Base-by-base conservation (phyloP, 495 filamentous ascomycete genomes). In the Poronia punctata region DNA sequence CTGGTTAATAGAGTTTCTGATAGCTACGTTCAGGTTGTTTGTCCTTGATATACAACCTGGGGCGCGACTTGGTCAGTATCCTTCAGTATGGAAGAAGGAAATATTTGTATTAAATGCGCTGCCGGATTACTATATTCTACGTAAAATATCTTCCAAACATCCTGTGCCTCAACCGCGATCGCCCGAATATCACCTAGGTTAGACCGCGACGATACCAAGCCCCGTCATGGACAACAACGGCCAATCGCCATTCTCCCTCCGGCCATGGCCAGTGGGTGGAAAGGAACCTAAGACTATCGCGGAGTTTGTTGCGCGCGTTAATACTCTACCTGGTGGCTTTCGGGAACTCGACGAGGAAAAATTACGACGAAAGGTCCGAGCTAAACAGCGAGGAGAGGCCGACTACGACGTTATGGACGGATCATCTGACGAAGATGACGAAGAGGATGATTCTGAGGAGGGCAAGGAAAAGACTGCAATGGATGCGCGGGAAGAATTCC, bases 291-390 rank as follows among this genome's bases (percentile, higher is more conserved):
- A 79, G 40, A 73, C 67, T 9, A 64, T 93, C 9, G 68, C 75
- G n/a, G 74, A 80, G 26, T 76, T 88, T 35, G 86, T 92, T 40
- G 60, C 70, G 32, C 80, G 86, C 39, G 82, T 90, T 61, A 86
- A 84, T 55, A 61, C 68, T 25, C 74, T 89, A 48, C 79, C 77
- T 42, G 87, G 84, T 18, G 77, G 79, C 6, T 89, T 94, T 46
- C 78, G 82, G 23, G 71, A 75, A 37, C 61, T 88, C 48, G 80
- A 74, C 36, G 77, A 83, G 57, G 71, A 73, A 23, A 65, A 73
- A 12, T 54, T 88, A 3, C 70, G 68, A 11, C 69, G 74, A 26
- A 74, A 81, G 53, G 78, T 84, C 23, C 67, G 70, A 24, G 65
- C 69, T 16, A 65, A 67, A 25, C 62, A 76, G 39, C 58, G 55